These are phyloP conservation scores for Tulasnella sp. DNA, from an alignment of 768 basidiomycete species.

Conservation along the genomic window DNA sequence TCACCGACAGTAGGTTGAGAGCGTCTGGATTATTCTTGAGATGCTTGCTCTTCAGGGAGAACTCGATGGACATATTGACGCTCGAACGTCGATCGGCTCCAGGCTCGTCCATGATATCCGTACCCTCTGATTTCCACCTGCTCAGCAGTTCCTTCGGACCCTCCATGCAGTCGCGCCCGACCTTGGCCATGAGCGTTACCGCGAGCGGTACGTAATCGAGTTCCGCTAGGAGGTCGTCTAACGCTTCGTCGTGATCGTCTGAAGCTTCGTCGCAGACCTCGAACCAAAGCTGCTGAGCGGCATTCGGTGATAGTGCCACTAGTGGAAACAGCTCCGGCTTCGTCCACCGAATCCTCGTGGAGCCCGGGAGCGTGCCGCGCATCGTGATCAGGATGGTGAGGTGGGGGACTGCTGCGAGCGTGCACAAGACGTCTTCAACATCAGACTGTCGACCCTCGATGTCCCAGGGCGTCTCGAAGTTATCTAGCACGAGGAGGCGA, in stretches of 20 bases:
- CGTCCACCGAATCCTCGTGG: slow-evolving; percentile 6
- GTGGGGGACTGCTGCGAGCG: slow-evolving; percentile 23
- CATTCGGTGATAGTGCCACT: slow-evolving; percentile 12
- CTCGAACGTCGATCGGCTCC: slow-evolving; percentile 17
- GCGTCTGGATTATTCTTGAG: slow-evolving; percentile 21
- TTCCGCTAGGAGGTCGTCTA: slow-evolving; percentile 21
- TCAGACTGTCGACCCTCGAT: slow-evolving; percentile 19
- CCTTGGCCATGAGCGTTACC: slow-evolving; percentile 28
- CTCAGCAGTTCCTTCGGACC: slow-evolving; percentile 2
- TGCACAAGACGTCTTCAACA: slow-evolving; percentile 23
- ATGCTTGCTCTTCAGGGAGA: slow-evolving; percentile 21
- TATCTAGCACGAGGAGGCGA: slow-evolving; percentile 30
- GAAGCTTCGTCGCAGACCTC: slow-evolving; percentile 20
- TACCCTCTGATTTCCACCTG: slow-evolving; percentile 7
- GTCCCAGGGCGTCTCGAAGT: slow-evolving; percentile 35
- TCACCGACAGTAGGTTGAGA: slow-evolving; percentile 20
- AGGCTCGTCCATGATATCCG: neutral
- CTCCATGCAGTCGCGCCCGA: slow-evolving; percentile 14
- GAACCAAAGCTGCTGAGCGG: slow-evolving; percentile 15
- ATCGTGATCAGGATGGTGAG: slow-evolving; percentile 30
- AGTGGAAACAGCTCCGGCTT: neutral
- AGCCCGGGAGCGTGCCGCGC: slow-evolving; percentile 18
- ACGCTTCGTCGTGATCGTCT: slow-evolving; percentile 19
- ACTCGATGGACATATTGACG: slow-evolving; percentile 21
- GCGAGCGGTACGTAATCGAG: slow-evolving; percentile 29